Percentiles rank a stretch among this genome's conserved stretches.
These are phyloP conservation scores for Kluyveromyces wickerhamii DNA, from an alignment of 805 yeast genomes.

Conservation along the genomic window DNA sequence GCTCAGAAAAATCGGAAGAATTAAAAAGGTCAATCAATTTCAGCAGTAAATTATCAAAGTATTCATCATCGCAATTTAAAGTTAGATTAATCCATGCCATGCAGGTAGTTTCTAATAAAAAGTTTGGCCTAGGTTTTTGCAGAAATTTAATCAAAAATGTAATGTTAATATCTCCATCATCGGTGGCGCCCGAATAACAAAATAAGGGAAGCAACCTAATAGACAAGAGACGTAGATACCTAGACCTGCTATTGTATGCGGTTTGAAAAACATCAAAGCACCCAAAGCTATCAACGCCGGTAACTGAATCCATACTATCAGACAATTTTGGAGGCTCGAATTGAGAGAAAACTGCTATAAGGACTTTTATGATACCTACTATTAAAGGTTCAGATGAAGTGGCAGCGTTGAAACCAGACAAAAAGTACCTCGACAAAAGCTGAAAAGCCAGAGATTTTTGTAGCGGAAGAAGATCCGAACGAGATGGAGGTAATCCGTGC, in stretches of 20 bases:
- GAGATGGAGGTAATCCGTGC: no score
- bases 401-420: constrained; percentile 17
- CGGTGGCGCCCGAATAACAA: constrained; percentile 32
- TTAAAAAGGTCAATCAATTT: constrained; percentile 60
- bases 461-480: constrained; percentile 6
- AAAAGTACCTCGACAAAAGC: constrained; percentile 22
- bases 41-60: constrained; percentile 56
- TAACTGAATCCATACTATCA: constrained; percentile 13
- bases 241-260: constrained; percentile 35
- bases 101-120: constrained; percentile 51
- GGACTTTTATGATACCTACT: constrained; percentile 38
- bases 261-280: constrained; percentile 35
- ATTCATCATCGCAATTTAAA: constrained; percentile 54
- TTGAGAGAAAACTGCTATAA: constrained; percentile 45
- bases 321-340: constrained; percentile 40
- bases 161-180: constrained; percentile 37
- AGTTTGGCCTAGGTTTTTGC: constrained; percentile 30
- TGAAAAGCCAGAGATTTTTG: constrained; percentile 16
- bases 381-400: constrained; percentile 25
- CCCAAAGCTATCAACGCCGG: not conserved
- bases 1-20: constrained; percentile 50
- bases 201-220: constrained; percentile 48
- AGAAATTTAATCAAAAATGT: constrained; percentile 37
- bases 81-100: constrained; percentile 61
- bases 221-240: constrained; percentile 50